Conservation (phyloP, 805 yeast genomes). For the Priceomyces castillae region DNA sequence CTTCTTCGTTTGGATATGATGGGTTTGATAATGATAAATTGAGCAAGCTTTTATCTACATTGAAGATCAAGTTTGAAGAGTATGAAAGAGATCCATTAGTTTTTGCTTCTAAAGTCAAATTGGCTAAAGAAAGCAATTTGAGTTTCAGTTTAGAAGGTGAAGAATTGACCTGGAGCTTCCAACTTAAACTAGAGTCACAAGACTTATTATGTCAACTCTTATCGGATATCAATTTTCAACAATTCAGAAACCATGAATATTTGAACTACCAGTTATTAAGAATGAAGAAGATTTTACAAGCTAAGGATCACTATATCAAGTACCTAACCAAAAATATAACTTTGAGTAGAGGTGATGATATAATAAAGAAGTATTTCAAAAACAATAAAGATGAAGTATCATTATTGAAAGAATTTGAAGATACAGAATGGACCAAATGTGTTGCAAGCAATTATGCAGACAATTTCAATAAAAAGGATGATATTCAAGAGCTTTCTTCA, state of each 20-base stretch:
- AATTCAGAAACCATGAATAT: conserved; percentile 21
- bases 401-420: conserved; percentile 10
- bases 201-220: conserved; percentile 14
- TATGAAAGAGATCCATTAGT: background rate
- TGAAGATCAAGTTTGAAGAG: conserved; percentile 6
- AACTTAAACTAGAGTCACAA: conserved; percentile 9
- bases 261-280: conserved; percentile 16
- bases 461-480: background rate
- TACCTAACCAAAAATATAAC: conserved; percentile 35
- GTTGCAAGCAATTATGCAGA: conserved; percentile 2
- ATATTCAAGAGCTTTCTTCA: background rate
- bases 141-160: background rate
- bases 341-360: conserved; percentile 32
- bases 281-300: conserved; percentile 19
- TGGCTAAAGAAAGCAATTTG: background rate
- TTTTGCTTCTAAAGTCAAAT: background rate
- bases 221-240: conserved; percentile 19
- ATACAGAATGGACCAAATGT: conserved; percentile 8
- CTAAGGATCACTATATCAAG: conserved; percentile 30
- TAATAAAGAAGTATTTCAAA: conserved; percentile 26
- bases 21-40: conserved; percentile 20
- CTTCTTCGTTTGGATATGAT: conserved; percentile 25
- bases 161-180: conserved; percentile 23
- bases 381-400: conserved; percentile 13
- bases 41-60: conserved; percentile 13